Evolutionary conservation across 331 rosid species (phyloP).

Genomic region (Prunus yedoensis): DNA sequence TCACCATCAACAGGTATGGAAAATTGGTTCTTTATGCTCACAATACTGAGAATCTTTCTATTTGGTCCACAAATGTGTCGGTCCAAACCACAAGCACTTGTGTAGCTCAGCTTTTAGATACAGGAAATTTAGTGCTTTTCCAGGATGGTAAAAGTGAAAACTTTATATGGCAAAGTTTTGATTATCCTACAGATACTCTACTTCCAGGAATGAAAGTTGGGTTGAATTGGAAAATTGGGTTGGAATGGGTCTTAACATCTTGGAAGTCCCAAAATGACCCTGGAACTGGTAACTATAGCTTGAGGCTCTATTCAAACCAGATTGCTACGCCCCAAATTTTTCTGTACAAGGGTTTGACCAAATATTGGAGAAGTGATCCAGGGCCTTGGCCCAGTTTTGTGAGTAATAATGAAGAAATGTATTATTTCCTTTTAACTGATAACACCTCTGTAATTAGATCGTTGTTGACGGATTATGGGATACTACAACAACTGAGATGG

Average conservation of each 20-base stretch:
- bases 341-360: neutral
- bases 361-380: neutral
- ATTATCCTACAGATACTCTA: constrained; percentile 19
- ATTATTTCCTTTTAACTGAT: neutral
- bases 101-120: constrained; percentile 33
- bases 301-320: neutral
- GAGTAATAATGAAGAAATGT: neutral
- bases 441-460: neutral
- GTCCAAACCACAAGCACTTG: neutral
- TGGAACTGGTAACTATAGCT: constrained; percentile 13
- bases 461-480: neutral
- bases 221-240: constrained; percentile 14
- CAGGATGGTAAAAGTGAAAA: neutral
- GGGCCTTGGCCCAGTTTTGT: neutral
- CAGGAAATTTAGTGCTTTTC: constrained; percentile 37
- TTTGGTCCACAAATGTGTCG: constrained; percentile 37
- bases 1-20: constrained; percentile 37
- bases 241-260: constrained; percentile 22
- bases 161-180: constrained; percentile 29
- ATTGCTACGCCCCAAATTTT: neutral
- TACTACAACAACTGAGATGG: neutral
- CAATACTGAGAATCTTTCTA: neutral
- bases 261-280: constrained; percentile 33
- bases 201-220: constrained; percentile 32
- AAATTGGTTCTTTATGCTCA: constrained; percentile 24